Evolutionary conservation across 192 early-diverging fungal genomes (phyloP), one percentile per base, ranked within the genome.

Genomic region (Jimgerdemannia flammicorona): DNA sequence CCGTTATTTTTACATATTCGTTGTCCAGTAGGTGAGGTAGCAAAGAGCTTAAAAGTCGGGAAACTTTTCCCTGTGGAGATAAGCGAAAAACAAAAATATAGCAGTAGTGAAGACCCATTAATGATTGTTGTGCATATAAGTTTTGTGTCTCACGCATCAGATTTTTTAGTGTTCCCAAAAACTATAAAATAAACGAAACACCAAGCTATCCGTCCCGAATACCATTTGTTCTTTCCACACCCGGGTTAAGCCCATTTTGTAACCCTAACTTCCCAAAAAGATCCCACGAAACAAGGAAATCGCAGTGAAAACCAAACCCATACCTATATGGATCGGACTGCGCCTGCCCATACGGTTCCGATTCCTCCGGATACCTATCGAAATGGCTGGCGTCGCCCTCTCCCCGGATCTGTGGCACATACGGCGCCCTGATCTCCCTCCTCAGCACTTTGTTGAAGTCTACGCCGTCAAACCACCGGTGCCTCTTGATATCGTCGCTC

Each of bases 311-410:
- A 29, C 29, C 29, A 18, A 65, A 65, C 19, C 14, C 64, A 18
- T 65, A 68, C 67, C 72, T 43, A 40, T 80, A 67, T 19, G 72
- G 72, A 74, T 80, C 79, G 20, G 69, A 63, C 41, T 59, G 44
- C 19, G 71, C 41, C 17, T 67, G 40, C 59, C 96, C 97, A 81
- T 99, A 99, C 14, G 90, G 91, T 77, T 97, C 96, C 19, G 88
- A 81, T 70, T 96, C 93, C 80, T 99, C 97, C 4, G 94, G 92
- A 79, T 99, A 99, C 75, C 88, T 85, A 80, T 98, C 96, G 89
- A 98, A 99, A 84, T 99, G 93, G 78, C 91, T 93, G 11, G 96
- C 90, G 75, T 99, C 97, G 54, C 96, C 96, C 9, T 93, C 92
- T 63, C 92, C 89, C 70, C 82, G 83, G 54, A 96, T 83, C 42